Evolutionary conservation across 129 eudicot species (phyloP), one percentile per base, ranked within the genome.

Genomic region (Flaveria linearis): DNA sequence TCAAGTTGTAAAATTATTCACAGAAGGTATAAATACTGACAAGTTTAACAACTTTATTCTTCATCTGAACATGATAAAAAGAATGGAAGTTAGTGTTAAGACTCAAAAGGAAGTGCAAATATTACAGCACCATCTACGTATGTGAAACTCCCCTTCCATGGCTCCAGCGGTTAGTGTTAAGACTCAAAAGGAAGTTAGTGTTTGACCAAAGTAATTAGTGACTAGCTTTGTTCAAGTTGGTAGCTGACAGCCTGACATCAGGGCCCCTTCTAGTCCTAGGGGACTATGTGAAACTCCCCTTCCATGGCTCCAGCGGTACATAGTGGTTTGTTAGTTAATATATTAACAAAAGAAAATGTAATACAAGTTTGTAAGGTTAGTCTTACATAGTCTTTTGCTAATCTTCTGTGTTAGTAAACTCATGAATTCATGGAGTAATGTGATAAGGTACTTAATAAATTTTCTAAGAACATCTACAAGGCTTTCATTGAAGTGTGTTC

Each of bases 181-280:
- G 47, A 61, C 68, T 28, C 14, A 61, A 25, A 28, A n/a, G 70
- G 25, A 12, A n/a, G 28, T 64, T 36, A 1, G 25, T 36, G 70
- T 33, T 64, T 64, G 70, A 16, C 12, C 11, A 16, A 6, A 5
- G n/a, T 64, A 64, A 16, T 64, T 15, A 36, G 45, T 63, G 49
- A 15, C 33, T 33, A 64, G 47, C 47, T 64, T 64, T 64, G 36
- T 64, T 36, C 70, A 64, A n/a, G 47, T 30, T 64, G 70, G 25
- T 8, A 30, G 23, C 49, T 36, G 49, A 64, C 25, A 64, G 50
- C 12, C 3, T 45, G 41, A 5, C 41, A 36, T 14, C 22, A 18
- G 30, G 16, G 47, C 25, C 70, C 13, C 25, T 15, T n/a, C 3
- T 36, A 64, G 70, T 64, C 49, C 70, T 6, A n/a, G 6, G 47